Evolutionary conservation across 352 stramenopile genomes (phyloP).

Genomic region (Globisporangium yorkense): DNA sequence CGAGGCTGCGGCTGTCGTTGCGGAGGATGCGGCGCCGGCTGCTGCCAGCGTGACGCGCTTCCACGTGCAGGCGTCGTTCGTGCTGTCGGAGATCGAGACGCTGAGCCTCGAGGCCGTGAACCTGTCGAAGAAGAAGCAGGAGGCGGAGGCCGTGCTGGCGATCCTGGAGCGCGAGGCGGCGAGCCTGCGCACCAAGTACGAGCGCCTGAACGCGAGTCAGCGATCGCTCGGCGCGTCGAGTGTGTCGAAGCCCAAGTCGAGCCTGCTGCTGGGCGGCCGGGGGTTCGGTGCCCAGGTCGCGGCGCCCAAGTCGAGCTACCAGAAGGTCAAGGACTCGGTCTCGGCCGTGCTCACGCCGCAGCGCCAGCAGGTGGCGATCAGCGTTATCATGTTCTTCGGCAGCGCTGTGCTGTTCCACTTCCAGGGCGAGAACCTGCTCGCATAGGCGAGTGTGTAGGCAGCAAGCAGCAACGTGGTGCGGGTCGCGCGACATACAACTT

Average conservation of each 20-base stretch:
- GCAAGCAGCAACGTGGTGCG: neutral
- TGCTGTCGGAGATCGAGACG: constrained; percentile 71
- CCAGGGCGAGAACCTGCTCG: constrained; percentile 79
- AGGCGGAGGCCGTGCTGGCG: constrained; percentile 55
- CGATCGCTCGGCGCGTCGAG: constrained; percentile 47
- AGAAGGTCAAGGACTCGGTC: constrained; percentile 58
- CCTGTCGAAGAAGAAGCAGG: constrained; percentile 79
- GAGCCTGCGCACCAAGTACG: constrained; percentile 75
- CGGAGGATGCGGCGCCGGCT: constrained; percentile 12
- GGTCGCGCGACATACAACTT: neutral
- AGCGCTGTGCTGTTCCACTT: constrained; percentile 75
- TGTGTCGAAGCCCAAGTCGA: constrained; percentile 57
- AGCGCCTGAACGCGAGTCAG: constrained; percentile 75
- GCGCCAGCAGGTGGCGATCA: constrained; percentile 68
- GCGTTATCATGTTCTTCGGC: constrained; percentile 69
- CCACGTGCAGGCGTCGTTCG: constrained; percentile 65
- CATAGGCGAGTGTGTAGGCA: constrained; percentile 20
- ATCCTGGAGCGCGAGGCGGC: constrained; percentile 68
- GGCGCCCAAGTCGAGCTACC: constrained; percentile 56
- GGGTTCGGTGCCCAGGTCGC: constrained; percentile 32
- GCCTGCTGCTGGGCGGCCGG: constrained; percentile 42
- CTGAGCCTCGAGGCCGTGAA: constrained; percentile 63
- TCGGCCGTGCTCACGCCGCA: constrained; percentile 60
- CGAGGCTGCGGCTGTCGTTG: constrained; percentile 1
- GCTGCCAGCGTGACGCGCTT: constrained; percentile 32